Percentiles rank a stretch among this genome's conserved stretches.
phyloP scores from a whole-genome alignment of 75 land plant genomes.

The Cupressus sempervirens region DNA sequence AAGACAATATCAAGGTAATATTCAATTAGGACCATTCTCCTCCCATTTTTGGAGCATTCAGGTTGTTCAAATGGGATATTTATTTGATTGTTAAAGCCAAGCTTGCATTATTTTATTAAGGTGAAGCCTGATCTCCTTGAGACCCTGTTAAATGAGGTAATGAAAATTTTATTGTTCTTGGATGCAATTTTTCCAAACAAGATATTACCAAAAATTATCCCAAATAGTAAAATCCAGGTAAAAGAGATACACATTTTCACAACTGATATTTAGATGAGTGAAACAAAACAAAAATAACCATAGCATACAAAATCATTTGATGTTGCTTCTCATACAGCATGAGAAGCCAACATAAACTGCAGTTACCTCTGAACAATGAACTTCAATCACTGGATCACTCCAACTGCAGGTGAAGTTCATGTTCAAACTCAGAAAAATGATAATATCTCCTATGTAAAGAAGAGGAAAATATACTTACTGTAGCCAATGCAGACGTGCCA shows the following conservation, averaged over 20 bases:
- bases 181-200: background rate
- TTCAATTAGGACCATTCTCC: too few relatives aligned
- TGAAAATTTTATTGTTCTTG: background rate
- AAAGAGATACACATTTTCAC: background rate
- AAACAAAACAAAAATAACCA: background rate
- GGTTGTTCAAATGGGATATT: too few relatives aligned
- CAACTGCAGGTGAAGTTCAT: background rate
- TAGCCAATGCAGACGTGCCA: constrained; percentile 19
- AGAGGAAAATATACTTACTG: constrained; percentile 20
- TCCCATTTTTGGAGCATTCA: too few relatives aligned
- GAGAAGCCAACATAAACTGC: background rate
- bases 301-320: background rate
- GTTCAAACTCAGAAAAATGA: background rate
- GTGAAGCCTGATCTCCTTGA: background rate
- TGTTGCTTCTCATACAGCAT: background rate
- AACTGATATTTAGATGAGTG: background rate
- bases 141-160: background rate
- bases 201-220: background rate
- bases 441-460: background rate
- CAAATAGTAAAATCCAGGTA: background rate
- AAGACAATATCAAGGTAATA: too few relatives aligned
- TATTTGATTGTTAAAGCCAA: too few relatives aligned
- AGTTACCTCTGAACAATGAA: background rate
- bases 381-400: background rate
- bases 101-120: background rate